Percentiles rank a stretch among this genome's conserved stretches.
Evolutionary conservation across 2,329 filamentous ascomycete genomes (phyloP).

Genomic region (Diaporthe vaccinii): DNA sequence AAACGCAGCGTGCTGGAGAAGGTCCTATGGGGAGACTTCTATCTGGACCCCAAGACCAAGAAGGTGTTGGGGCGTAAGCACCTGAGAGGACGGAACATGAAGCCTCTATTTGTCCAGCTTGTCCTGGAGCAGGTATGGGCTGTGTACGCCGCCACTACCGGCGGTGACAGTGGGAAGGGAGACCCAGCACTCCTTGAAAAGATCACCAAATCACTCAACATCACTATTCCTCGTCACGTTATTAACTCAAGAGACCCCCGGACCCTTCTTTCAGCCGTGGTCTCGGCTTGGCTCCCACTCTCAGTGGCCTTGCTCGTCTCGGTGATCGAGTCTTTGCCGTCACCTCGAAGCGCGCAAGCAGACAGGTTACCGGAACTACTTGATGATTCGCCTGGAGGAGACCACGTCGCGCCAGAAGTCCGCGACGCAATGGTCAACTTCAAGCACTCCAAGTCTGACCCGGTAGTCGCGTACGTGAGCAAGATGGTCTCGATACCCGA

Average conservation of each 20-base stretch:
- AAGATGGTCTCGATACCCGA: conserved; percentile 98
- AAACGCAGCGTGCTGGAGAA: conserved; percentile 91
- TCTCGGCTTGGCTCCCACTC: conserved; percentile 90
- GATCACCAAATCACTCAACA: conserved; percentile 90
- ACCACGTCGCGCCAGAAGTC: conserved; percentile 76
- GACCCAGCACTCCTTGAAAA: conserved; percentile 89
- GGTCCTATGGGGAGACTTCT: conserved; percentile 96
- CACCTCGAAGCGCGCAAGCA: conserved; percentile 83
- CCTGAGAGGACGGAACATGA: conserved; percentile 89
- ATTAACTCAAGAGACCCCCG: conserved; percentile 86
- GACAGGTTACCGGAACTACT: conserved; percentile 84
- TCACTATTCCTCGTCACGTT: conserved; percentile 88
- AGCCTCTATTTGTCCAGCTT: conserved; percentile 97
- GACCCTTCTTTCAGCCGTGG: conserved; percentile 86
- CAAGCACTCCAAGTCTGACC: conserved; percentile 76
- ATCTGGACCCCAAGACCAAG: conserved; percentile 96
- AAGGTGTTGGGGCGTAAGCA: conserved; percentile 92
- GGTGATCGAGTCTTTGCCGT: conserved; percentile 92
- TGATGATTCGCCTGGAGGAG: conserved; percentile 81
- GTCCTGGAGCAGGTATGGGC: conserved; percentile 98
- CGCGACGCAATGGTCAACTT: conserved; percentile 88
- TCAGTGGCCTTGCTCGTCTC: conserved; percentile 95
- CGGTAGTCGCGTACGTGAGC: conserved; percentile 94
- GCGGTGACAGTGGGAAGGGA: conserved; percentile 84
- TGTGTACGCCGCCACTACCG: conserved; percentile 90